Evolutionary conservation across 108 stramenopile species (phyloP), one percentile per base, ranked within the genome.

Genomic region (Mayamaea pseudoterrestris): DNA sequence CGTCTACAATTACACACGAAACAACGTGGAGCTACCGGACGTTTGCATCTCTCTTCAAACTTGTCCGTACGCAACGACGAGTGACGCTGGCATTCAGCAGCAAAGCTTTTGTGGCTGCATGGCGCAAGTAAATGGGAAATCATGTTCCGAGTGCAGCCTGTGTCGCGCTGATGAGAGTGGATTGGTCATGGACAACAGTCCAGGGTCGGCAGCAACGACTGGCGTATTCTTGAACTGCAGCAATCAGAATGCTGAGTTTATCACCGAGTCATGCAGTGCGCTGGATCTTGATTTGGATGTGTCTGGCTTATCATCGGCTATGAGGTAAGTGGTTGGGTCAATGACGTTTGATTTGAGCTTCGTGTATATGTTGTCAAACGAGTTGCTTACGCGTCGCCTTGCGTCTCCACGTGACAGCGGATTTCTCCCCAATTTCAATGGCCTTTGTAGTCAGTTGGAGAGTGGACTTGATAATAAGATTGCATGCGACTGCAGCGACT

Each of bases 91-190:
- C 20, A 27, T 26, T 4, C 22, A 13, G n/a, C 26, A 24, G n/a
- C 20, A 44, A 21, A 25, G 44, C 4, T 21, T 44, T 44, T 44
- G 44, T 21, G 44, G 17, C n/a, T 44, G 44, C 44, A 44, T 27
- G n/a, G 44, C 26, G 5, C 22, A 25, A 21, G 22, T 26, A n/a
- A 25, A 27, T 4, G 14, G 24, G 5, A 3, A 44, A 6, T 20
- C 26, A 14, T 44, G 44, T 25, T 26, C n/a, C 8, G 21, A 22
- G 4, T 44, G 44, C 26, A 44, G 9, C 22, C n/a, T 44, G 5
- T 44, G 44, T 27, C n/a, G n/a, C n/a, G n/a, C n/a, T n/a, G n/a
- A n/a, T n/a, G n/a, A n/a, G n/a, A n/a, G n/a, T n/a, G n/a, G n/a
- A n/a, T n/a, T n/a, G n/a, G n/a, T n/a, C n/a, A n/a, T n/a, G n/a